phyloP scores from a whole-genome alignment of 331 rosid species.

The Cydonia oblonga region DNA sequence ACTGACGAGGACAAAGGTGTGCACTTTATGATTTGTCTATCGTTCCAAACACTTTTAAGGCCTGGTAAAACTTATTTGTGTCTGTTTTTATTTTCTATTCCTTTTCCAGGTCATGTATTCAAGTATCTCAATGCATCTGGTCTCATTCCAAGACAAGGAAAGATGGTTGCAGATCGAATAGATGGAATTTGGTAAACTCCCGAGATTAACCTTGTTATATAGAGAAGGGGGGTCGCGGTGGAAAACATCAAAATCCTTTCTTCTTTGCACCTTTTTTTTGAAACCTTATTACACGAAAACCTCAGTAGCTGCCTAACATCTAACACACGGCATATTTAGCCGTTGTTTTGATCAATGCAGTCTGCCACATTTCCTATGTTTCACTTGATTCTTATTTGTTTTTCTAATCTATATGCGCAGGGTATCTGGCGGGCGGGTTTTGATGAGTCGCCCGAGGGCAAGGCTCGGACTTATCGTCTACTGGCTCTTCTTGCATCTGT shows the following conservation, averaged over 20 bases:
- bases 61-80: neutral
- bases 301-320: neutral
- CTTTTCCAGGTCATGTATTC: constrained; percentile 70
- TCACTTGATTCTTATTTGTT: neutral
- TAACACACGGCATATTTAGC: too few species aligned
- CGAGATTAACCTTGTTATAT: neutral
- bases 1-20: constrained; percentile 81
- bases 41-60: constrained; percentile 3
- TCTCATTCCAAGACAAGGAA: constrained; percentile 82
- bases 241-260: neutral
- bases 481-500: constrained; percentile 64
- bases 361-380: neutral
- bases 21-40: constrained; percentile 5
- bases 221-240: neutral
- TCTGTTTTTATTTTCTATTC: neutral
- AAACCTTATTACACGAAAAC: neutral
- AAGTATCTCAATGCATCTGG: constrained; percentile 84
- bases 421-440: constrained; percentile 84
- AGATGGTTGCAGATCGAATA: constrained; percentile 73
- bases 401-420: constrained; percentile 31
- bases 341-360: neutral
- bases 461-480: constrained; percentile 78
- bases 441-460: constrained; percentile 89
- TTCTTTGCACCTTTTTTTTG: neutral
- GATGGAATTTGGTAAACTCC: constrained; percentile 86